Evolutionary conservation across 176 grass and related monocot genomes (phyloP).

Genomic region (Coix lacrymajobi): DNA sequence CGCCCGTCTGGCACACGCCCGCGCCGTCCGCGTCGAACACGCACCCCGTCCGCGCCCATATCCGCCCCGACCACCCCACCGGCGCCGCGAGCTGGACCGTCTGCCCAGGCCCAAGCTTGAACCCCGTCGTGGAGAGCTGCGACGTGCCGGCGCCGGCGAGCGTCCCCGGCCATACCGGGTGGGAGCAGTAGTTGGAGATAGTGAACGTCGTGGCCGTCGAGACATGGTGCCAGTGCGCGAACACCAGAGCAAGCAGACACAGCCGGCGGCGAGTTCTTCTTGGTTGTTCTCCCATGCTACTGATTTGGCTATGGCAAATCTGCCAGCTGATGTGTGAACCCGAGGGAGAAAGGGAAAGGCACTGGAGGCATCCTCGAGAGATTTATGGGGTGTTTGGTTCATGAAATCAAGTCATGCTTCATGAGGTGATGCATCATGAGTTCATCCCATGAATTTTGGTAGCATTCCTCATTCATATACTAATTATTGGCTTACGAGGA

Average conservation of each 20-base stretch:
- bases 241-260: slow-evolving; percentile 15
- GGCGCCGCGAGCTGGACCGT: slow-evolving; percentile 46
- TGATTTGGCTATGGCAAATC: background rate
- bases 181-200: slow-evolving; percentile 71
- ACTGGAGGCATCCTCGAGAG: slow-evolving; percentile 15
- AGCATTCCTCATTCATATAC: too few relatives aligned
- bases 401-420: too few relatives aligned
- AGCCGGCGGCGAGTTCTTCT: slow-evolving; percentile 12
- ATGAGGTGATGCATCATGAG: too few relatives aligned
- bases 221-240: background rate
- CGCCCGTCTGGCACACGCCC: slow-evolving; percentile 79
- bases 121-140: slow-evolving; percentile 70
- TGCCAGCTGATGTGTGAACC: background rate
- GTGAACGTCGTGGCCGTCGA: slow-evolving; percentile 55
- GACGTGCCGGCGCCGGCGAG: slow-evolving; percentile 74
- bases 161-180: slow-evolving; percentile 85
- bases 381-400: too few relatives aligned
- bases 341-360: slow-evolving; percentile 32
- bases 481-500: too few relatives aligned
- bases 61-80: slow-evolving; percentile 71
- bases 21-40: slow-evolving; percentile 63
- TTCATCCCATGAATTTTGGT: too few relatives aligned
- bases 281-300: slow-evolving; percentile 17
- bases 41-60: slow-evolving; percentile 90
- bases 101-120: slow-evolving; percentile 56